phyloP scores from a whole-genome alignment of 192 early-diverging fungal genomes.

The Pecoramyces ruminantium region DNA sequence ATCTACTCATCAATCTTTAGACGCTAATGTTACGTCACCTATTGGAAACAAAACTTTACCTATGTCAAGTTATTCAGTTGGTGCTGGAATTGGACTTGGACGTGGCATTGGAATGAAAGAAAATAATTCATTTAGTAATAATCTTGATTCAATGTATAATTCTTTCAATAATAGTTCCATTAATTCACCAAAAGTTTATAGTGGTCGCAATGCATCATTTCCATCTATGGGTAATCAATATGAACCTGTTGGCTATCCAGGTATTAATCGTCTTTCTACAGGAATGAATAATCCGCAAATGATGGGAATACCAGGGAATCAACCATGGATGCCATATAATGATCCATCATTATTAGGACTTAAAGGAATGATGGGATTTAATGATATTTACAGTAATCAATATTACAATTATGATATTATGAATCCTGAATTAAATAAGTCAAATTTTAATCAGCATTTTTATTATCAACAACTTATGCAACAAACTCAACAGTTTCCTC shows the following conservation, averaged over 20 bases:
- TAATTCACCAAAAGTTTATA: background rate
- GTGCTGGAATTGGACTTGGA: background rate
- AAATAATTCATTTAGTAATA: background rate
- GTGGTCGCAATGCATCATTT: background rate
- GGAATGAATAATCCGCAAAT: background rate
- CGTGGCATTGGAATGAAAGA: background rate
- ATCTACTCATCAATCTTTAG: background rate
- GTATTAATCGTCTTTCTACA: background rate
- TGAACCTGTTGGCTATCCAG: background rate
- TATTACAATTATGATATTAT: background rate
- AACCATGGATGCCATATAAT: background rate
- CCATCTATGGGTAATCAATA: background rate
- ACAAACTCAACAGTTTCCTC: background rate
- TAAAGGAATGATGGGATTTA: background rate
- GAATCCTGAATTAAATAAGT: background rate
- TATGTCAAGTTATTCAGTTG: background rate
- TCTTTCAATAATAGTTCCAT: background rate
- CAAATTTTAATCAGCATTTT: background rate
- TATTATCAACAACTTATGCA: background rate
- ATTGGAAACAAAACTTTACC: background rate
- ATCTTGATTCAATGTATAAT: background rate
- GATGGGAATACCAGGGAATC: background rate
- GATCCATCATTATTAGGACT: background rate
- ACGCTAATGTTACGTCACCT: background rate
- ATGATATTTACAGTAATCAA: background rate